These are phyloP conservation scores for Plenodomus lindquistii DNA, from an alignment of 2,329 filamentous ascomycete species.

Conservation along the genomic window DNA sequence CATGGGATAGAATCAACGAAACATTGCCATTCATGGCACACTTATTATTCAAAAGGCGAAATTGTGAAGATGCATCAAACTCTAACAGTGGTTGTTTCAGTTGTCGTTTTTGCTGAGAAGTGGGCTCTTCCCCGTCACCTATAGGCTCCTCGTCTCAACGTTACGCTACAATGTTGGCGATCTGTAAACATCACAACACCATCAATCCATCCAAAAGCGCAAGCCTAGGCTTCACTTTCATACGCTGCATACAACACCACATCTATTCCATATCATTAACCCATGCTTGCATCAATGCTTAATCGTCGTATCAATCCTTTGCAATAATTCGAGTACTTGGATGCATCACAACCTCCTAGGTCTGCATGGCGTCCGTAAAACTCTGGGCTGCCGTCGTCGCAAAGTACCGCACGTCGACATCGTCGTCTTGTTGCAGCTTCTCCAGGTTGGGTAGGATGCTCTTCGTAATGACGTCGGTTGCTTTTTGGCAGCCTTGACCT, in stretches of 20 bases:
- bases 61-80: slow-evolving; percentile 1
- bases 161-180: slow-evolving; percentile 28
- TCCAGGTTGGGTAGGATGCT: slow-evolving; percentile 87
- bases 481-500: slow-evolving; percentile 66
- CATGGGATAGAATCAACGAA: too few relatives aligned
- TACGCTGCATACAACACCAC: slow-evolving; percentile 2
- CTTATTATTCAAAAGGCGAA: background rate
- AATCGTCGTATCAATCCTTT: slow-evolving; percentile 27
- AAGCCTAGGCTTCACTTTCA: slow-evolving; percentile 19
- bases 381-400: slow-evolving; percentile 80
- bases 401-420: slow-evolving; percentile 98
- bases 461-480: slow-evolving; percentile 80
- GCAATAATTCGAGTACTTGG: slow-evolving; percentile 5
- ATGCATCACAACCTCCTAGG: slow-evolving; percentile 31
- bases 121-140: slow-evolving; percentile 11
- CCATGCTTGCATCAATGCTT: slow-evolving; percentile 33
- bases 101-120: slow-evolving; percentile 27
- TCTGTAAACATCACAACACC: too few relatives aligned
- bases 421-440: slow-evolving; percentile 95
- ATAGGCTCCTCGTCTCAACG: background rate
- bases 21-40: too few relatives aligned
- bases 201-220: slow-evolving; percentile 9
- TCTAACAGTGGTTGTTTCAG: slow-evolving; percentile 38
- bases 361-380: slow-evolving; percentile 48
- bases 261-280: slow-evolving; percentile 29